Conservation (phyloP, 2,329 filamentous ascomycete species). For the Clarireedia hainanense region DNA sequence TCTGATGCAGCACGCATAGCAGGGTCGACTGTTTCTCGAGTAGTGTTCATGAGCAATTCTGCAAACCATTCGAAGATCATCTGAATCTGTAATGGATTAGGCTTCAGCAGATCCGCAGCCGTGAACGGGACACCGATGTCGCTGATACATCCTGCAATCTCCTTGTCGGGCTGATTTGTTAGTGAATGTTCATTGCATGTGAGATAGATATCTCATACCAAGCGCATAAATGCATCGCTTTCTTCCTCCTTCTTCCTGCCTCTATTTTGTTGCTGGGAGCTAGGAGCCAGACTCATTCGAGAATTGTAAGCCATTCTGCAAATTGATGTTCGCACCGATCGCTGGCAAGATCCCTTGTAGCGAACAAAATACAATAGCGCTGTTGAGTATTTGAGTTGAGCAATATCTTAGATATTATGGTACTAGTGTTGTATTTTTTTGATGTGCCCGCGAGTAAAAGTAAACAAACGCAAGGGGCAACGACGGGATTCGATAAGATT, state of each 20-base stretch:
- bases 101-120: conserved; percentile 81
- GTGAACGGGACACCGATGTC: conserved; percentile 92
- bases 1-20: conserved; percentile 90
- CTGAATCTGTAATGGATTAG: conserved; percentile 89
- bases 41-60: conserved; percentile 87
- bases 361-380: background rate
- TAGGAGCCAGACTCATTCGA: conserved; percentile 44
- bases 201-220: conserved; percentile 33
- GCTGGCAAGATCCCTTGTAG: background rate
- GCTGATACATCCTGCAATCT: conserved; percentile 94
- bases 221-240: conserved; percentile 48
- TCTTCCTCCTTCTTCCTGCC: conserved; percentile 49
- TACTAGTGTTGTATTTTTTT: background rate
- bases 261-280: conserved; percentile 37
- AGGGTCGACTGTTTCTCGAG: conserved; percentile 85
- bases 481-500: conserved; percentile 1
- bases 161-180: conserved; percentile 44
- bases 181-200: conserved; percentile 11
- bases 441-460: background rate
- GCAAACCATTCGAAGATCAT: conserved; percentile 98
- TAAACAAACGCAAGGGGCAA: conserved; percentile 10
- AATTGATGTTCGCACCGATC: background rate
- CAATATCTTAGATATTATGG: background rate
- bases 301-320: conserved; percentile 40
- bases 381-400: background rate